A percentile compares a stretch with the other conserved stretches of the same genome.
phyloP scores from a whole-genome alignment of 1,139 yeast genomes.

The Blastobotrys raffinosifermentans region DNA sequence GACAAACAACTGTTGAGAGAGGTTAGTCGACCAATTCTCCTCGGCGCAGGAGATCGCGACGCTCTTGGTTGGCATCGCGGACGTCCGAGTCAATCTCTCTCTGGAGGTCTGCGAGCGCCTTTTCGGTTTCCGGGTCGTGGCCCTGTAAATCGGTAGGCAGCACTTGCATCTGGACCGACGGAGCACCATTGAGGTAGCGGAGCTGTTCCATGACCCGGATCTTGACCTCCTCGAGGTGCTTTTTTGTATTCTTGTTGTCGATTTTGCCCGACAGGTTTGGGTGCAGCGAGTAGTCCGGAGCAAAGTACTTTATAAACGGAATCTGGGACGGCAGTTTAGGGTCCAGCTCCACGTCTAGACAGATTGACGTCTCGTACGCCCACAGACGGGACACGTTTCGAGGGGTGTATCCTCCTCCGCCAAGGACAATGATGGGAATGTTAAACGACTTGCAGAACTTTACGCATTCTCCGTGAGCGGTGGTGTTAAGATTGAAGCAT shows the following conservation, averaged over 20 bases:
- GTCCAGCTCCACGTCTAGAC: slow-evolving; percentile 72
- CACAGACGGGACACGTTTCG: slow-evolving; percentile 90
- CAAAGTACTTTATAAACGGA: slow-evolving; percentile 85
- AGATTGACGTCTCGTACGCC: slow-evolving; percentile 90
- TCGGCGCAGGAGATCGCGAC: slow-evolving; percentile 10
- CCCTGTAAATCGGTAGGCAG: slow-evolving; percentile 81
- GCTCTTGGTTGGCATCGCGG: slow-evolving; percentile 11
- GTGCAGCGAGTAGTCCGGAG: slow-evolving; percentile 85
- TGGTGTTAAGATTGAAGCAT: slow-evolving; percentile 82
- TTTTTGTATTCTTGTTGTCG: slow-evolving; percentile 81
- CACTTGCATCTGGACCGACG: slow-evolving; percentile 88
- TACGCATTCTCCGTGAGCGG: slow-evolving; percentile 95
- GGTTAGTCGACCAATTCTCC: slow-evolving; percentile 10
- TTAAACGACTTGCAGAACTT: slow-evolving; percentile 79
- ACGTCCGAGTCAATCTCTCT: slow-evolving; percentile 16
- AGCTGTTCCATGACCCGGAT: slow-evolving; percentile 77
- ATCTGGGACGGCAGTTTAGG: slow-evolving; percentile 68
- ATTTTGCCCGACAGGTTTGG: slow-evolving; percentile 85
- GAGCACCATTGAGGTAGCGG: slow-evolving; percentile 81
- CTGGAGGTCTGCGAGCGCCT: slow-evolving; percentile 28
- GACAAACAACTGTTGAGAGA: neutral
- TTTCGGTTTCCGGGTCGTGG: slow-evolving; percentile 56
- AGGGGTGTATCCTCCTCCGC: slow-evolving; percentile 98
- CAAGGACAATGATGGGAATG: slow-evolving; percentile 82
- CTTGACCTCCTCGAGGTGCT: slow-evolving; percentile 74